Evolutionary conservation across 2,329 filamentous ascomycete species (phyloP), one percentile per base, ranked within the genome.

Genomic region (Diaporthe sp.): DNA sequence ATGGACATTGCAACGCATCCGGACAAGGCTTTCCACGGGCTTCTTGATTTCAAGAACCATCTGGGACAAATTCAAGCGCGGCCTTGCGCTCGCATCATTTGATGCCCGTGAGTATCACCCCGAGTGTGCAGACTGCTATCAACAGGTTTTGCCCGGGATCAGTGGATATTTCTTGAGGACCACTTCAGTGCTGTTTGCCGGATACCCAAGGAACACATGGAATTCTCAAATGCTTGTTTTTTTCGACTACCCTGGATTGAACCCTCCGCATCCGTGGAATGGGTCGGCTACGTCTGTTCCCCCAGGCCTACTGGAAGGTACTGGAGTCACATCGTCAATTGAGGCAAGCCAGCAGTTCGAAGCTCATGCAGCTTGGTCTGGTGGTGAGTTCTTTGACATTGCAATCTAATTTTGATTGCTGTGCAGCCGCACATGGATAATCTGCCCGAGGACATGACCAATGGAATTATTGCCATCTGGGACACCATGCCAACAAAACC

Each of bases 341-440:
- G n/a, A 51, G 55, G 28, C 22, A 22, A 37, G 37, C 25, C 31
- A 7, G 13, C 25, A 28, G 22, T 4, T 67, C 71, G 12, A 65
- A 65, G 44, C 34, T n/a, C 28, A 22, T n/a, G 20, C 28, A 37
- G 58, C 71, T 73, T 65, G 71, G 37, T 57, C 34, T 73, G 37
- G 25, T 55, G 34, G 44, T 55, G 58, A 13, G 13, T 22, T 7
- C 37, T 5, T 10, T 60, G 31, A 42, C 13, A 28, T 2, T 20
- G 65, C 75, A 71, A 53, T 76, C 72, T 55, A 61, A 75, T 75
- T 61, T 10, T 68, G 75, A 75, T 72, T 76, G 75, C 72, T 51
- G 75, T 76, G 75, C 75, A 72, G 37, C 72, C 75, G 75, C 75
- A 75, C 58, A 22, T 34, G 70, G 60, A 75, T 20, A 42, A 42